Base-by-base conservation (phyloP, 1,284 basidiomycete species). In the Bjerkandera adusta region DNA sequence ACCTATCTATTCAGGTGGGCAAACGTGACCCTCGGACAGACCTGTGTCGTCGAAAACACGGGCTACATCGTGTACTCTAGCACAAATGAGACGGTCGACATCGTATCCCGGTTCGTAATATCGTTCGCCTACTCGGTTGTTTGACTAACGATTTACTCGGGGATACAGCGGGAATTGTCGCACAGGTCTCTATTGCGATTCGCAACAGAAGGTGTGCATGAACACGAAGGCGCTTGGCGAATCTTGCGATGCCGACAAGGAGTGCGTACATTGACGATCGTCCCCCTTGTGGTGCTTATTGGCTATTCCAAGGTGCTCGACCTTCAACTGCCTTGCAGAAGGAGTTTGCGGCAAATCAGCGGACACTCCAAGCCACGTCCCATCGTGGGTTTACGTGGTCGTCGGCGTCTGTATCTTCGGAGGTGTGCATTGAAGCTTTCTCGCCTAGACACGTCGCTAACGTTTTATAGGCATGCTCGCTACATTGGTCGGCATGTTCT, bases 31-130 rank as follows among this genome's bases (percentile, higher is more conserved):
- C 63, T 78, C 4, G 82, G 83, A 4, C 68, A 76, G 46, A 48
- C 68, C n/a, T 93, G 91, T 57, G 66, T 75, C 1, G 75, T 84
- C 18, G 89, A 93, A 62, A 92, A 92, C 63, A 88, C 81, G 0
- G 75, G 79, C 2, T 93, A 89, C 61, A 83, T 80, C 36, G 85
- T 80, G 0, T 90, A 87, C 58, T 73, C 75, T 1, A 55, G 69
- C 3, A 63, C 60, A 40, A 51, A 54, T 2, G 80, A 85, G 58
- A 89, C 83, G 53, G 75, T 85, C 36, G 81, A 89, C 61, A 83
- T 92, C 45, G 81, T 90, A 3, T 91, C 89, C 43, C 77, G 88
- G 77, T 89, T 69, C 56, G 79, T 40, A 22, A 25, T n/a, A 36
- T 16, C n/a, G 37, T 29, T 39, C 34, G 34, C 40, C 27, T 45